Evolutionary conservation across 768 basidiomycete genomes (phyloP), one percentile per base, ranked within the genome.

Genomic region (Suillus ampliporus): DNA sequence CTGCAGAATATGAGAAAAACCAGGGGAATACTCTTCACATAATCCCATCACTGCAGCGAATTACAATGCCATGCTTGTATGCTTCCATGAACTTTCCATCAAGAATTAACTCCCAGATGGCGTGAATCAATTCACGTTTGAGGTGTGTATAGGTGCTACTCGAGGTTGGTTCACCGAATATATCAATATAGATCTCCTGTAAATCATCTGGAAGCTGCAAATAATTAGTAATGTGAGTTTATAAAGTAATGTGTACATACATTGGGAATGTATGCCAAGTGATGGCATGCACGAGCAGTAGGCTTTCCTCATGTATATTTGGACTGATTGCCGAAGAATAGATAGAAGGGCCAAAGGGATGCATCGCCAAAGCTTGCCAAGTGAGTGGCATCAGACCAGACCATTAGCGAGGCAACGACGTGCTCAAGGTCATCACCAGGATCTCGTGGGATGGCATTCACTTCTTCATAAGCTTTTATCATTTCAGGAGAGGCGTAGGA

Each of bases 1-100:
- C 71, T 14, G 65, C 71, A 3, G 67, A 65, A 35, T 72, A 72
- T 2, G 65, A 65, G 34, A 71, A 71, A 31, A 71, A 63, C n/a
- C 61, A 53, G n/a, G 67, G 70, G 46, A 63, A 71, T 35, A 71
- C 38, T 10, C 63, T 59, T 21, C 65, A 54, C 15, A 11, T 38
- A 34, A 71, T 56, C 21, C 65, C 65, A 61, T 71, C 70, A 7
- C 56, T 31, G 52, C 68, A 72, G 5, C 1, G 1, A 41, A 69
- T 64, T 0, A 70, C 64, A 7, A 70, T 65, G 19, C 72, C 72
- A 58, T 72, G 68, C 37, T 58, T 5, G 17, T 70, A 72, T 3
- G 67, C 68, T n/a, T 67, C 37, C 14, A 67, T 21, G 40, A 72
- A 72, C 7, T 69, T 63, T 17, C 68, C 63, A 51, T 72, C 69